Percentiles rank a stretch among this genome's conserved stretches.
phyloP scores from a whole-genome alignment of 2,329 filamentous ascomycete species.

The Colletotrichum musae region DNA sequence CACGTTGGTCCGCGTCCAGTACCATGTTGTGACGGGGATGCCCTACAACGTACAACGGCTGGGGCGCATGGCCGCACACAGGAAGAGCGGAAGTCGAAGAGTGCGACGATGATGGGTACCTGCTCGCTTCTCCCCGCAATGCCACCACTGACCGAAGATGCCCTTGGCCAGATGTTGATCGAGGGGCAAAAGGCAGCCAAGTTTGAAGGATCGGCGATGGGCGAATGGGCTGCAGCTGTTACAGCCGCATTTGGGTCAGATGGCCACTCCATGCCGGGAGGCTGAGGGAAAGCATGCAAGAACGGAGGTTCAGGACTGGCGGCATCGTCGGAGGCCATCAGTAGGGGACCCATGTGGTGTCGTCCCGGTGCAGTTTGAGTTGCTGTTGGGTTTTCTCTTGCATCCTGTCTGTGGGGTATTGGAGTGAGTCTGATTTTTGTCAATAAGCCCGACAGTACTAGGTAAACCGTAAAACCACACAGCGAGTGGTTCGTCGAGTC shows the following conservation, averaged over 20 bases:
- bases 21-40: conserved; percentile 9
- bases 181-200: conserved; percentile 35
- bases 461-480: too few species aligned
- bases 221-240: conserved; percentile 32
- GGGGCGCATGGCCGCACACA: conserved; percentile 1
- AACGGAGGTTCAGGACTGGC: conserved; percentile 22
- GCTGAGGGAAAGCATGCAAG: conserved; percentile 35
- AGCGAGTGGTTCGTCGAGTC: neutral
- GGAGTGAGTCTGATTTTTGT: too few species aligned
- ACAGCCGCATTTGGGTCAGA: conserved; percentile 38
- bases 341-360: conserved; percentile 2
- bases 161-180: conserved; percentile 24
- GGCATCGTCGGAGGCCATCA: conserved; percentile 22
- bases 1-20: conserved; percentile 16
- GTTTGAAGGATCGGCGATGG: conserved; percentile 40
- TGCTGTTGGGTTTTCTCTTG: neutral
- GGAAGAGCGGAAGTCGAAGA: conserved; percentile 20
- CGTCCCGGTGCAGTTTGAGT: neutral
- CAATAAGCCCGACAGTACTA: too few species aligned
- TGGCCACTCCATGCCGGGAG: conserved; percentile 32
- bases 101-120: conserved; percentile 18
- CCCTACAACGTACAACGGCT: conserved; percentile 29
- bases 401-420: neutral
- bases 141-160: conserved; percentile 25
- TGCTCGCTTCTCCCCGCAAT: conserved; percentile 24